These are phyloP conservation scores for Lotus japonicus DNA, from an alignment of 306 rosid genomes.

Conservation along the genomic window DNA sequence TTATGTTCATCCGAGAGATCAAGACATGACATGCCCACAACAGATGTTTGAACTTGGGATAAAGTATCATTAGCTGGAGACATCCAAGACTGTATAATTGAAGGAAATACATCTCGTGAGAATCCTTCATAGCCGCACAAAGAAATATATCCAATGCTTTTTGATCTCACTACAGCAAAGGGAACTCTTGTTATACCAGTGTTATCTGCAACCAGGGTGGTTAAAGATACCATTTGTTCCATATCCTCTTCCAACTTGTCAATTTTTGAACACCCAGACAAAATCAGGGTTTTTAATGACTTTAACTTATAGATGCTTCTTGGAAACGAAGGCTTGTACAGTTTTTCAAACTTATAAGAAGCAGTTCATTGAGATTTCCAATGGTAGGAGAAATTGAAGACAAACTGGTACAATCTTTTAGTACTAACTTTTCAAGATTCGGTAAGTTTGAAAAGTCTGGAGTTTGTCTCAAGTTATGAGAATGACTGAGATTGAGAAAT, in stretches of 20 bases:
- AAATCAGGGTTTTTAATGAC: slow-evolving; percentile 1
- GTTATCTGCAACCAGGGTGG: slow-evolving; percentile 20
- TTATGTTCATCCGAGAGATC: neutral
- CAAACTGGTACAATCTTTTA: slow-evolving; percentile 22
- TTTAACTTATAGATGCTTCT: slow-evolving; percentile 22
- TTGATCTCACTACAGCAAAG: neutral
- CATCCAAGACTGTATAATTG: slow-evolving; percentile 14
- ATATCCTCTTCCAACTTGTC: slow-evolving; percentile 19
- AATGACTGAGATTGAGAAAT: slow-evolving; percentile 33
- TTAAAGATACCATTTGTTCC: slow-evolving; percentile 18
- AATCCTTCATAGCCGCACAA: slow-evolving; percentile 28
- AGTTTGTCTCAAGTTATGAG: neutral
- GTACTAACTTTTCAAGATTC: slow-evolving; percentile 19
- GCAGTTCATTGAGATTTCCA: neutral
- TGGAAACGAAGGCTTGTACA: slow-evolving; percentile 23
- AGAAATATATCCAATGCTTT: slow-evolving; percentile 12
- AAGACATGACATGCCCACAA: no score
- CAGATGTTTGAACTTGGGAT: neutral
- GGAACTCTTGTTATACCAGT: slow-evolving; percentile 27
- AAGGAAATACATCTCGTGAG: slow-evolving; percentile 19
- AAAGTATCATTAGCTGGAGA: slow-evolving; percentile 8
- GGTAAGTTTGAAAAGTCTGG: slow-evolving; percentile 35
- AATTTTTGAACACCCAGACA: slow-evolving; percentile 18
- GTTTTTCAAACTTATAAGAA: slow-evolving; percentile 14
- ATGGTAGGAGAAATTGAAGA: neutral